These are phyloP conservation scores for Salix udensis DNA, from an alignment of 345 rosid genomes.

Conservation along the genomic window DNA sequence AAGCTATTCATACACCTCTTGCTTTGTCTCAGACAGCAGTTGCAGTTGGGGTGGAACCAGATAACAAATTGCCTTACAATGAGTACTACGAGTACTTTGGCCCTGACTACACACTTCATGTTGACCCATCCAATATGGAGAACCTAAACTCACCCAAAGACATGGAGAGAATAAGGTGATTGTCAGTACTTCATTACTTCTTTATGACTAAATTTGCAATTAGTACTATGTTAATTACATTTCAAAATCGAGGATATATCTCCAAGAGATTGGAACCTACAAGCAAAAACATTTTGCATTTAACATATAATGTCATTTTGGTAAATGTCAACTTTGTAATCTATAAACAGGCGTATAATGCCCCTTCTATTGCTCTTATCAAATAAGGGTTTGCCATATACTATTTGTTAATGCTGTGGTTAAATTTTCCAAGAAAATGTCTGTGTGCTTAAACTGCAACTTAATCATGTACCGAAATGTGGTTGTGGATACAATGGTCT, in stretches of 20 bases:
- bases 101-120: conserved; percentile 91
- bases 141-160: conserved; percentile 73
- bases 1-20: conserved; percentile 9
- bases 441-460: not conserved
- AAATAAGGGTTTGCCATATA: not conserved
- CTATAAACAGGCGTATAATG: not conserved
- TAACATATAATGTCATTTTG: not conserved
- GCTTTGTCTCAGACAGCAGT: conserved; percentile 74
- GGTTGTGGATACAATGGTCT: not conserved
- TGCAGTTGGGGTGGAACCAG: conserved; percentile 96
- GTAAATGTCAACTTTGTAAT: not conserved
- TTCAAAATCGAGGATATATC: not conserved
- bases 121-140: conserved; percentile 71
- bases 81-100: conserved; percentile 95
- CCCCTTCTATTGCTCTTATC: not conserved
- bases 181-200: not conserved
- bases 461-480: not conserved
- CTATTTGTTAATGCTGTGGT: not conserved
- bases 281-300: not conserved
- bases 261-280: not conserved
- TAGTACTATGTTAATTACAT: not conserved
- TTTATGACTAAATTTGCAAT: no score
- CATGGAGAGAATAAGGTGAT: conserved; percentile 87
- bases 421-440: not conserved
- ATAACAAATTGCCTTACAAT: conserved; percentile 82